A percentile compares a stretch with the other conserved stretches of the same genome.
Conservation (phyloP, 495 filamentous ascomycete species). For the Penicillium dipodomyicola region DNA sequence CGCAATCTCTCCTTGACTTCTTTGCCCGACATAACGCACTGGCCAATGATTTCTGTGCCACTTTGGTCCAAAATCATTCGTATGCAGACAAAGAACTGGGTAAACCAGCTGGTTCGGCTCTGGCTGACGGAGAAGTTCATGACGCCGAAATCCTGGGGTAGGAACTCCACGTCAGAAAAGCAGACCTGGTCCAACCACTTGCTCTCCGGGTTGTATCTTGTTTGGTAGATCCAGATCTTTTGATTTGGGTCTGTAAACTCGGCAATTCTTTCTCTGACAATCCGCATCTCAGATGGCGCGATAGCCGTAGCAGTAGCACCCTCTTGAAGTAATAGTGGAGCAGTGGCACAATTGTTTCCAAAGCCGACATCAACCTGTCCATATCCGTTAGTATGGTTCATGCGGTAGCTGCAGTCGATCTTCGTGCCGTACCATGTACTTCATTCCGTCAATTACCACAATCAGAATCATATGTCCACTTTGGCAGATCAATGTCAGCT, state of each 20-base stretch:
- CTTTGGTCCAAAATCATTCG: conserved; percentile 48
- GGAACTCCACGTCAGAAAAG: conserved; percentile 60
- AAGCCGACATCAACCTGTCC: conserved; percentile 68
- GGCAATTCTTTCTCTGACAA: conserved; percentile 43
- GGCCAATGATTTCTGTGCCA: conserved; percentile 49
- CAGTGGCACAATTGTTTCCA: conserved; percentile 55
- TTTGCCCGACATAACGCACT: conserved; percentile 54
- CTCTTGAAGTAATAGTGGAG: conserved; percentile 52
- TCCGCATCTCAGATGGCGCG: conserved; percentile 48
- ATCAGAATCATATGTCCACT: conserved; percentile 66
- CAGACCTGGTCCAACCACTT: conserved; percentile 56
- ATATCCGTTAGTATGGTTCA: conserved; percentile 5
- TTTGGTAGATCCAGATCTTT: conserved; percentile 60
- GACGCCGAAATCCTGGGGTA: conserved; percentile 54
- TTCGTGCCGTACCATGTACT: conserved; percentile 45
- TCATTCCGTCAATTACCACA: conserved; percentile 51
- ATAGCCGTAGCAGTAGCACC: conserved; percentile 41
- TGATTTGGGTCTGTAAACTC: conserved; percentile 43
- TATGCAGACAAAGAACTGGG: conserved; percentile 48
- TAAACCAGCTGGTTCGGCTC: conserved; percentile 51
- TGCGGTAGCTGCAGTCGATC: background rate
- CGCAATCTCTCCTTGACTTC: conserved; percentile 55
- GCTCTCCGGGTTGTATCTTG: conserved; percentile 42
- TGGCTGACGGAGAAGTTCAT: conserved; percentile 58
- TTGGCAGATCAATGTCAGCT: background rate